Base-by-base conservation (phyloP, 2,329 filamentous ascomycete species). In the Neonectria ditissima region DNA sequence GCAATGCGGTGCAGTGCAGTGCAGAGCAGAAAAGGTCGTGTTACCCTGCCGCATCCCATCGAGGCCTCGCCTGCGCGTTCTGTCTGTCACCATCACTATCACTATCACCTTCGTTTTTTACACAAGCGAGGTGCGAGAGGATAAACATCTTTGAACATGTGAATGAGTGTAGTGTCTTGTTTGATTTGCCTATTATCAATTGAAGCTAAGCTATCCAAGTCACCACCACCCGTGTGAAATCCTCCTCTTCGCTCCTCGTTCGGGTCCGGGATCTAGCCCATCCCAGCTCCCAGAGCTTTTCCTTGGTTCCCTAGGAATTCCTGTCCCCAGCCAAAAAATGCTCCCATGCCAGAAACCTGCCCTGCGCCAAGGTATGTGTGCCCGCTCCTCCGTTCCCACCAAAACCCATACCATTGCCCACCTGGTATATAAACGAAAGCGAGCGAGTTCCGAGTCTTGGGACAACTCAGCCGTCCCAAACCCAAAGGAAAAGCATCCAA, bases 271-370 rank as follows among this genome's bases (percentile, higher is more conserved):
- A 75, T 65, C 73, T 75, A 70, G 70, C 73, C 73, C 69, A 67
- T 74, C 59, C 32, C 60, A 71, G 69, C 75, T 74, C 69, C 73
- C 67, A 71, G 73, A 75, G 71, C 73, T 66, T 67, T 61, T 61
- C 63, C 55, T 65, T 71, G 65, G 26, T 32, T 30, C 18, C 47
- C 20, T 24, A 39, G 50, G 32, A 52, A 52, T 50, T 50, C 47
- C 47, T 50, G 28, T 34, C 47, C 47, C 18, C 16, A 20, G n/a
- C 28, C 8, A 26, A 45, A 43, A 32, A 54, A 58, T 62, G 58
- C 57, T 57, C 64, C 55, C 50, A 70, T 67, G 62, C 59, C 65
- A 61, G 61, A 69, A 66, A 51, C 63, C 60, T 65, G 61, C 60
- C 59, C 62, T 70, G 63, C 65, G 67, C 69, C 69, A 34, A 63